These are phyloP conservation scores for Sphagnum tenellum DNA, from an alignment of 225 moss, liverwort and hornwort species.

Conservation along the genomic window DNA sequence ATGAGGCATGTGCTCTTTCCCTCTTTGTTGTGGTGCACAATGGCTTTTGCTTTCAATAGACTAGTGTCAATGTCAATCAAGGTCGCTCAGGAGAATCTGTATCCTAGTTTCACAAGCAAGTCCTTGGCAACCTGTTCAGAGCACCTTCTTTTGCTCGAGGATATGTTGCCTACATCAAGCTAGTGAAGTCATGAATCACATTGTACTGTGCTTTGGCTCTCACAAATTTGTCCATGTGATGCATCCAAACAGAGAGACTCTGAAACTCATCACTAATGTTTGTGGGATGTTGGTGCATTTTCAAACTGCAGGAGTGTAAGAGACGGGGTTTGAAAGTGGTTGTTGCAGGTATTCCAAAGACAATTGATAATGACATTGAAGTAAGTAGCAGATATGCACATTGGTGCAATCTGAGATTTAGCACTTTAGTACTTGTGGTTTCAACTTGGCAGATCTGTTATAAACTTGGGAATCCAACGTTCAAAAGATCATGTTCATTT, in stretches of 20 bases:
- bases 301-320: constrained; percentile 37
- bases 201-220: neutral
- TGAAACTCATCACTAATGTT: neutral
- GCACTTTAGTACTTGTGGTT: no score
- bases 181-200: neutral
- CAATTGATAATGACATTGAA: constrained; percentile 80
- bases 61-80: neutral
- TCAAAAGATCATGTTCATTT: neutral
- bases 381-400: constrained; percentile 16
- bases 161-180: no score
- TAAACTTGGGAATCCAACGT: no score
- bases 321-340: constrained; percentile 50
- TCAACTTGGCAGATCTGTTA: no score
- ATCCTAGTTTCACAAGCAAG: no score
- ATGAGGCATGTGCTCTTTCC: constrained; percentile 20
- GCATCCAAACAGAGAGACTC: no score
- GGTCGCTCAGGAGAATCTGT: neutral
- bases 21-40: neutral
- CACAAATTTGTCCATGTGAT: neutral
- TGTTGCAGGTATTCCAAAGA: constrained; percentile 70
- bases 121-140: no score
- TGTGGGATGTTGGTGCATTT: constrained; percentile 1
- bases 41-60: neutral
- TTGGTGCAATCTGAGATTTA: neutral
- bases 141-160: no score